Evolutionary conservation across 208 protist species (phyloP).

Genomic region (Trypanosoma theileri): DNA sequence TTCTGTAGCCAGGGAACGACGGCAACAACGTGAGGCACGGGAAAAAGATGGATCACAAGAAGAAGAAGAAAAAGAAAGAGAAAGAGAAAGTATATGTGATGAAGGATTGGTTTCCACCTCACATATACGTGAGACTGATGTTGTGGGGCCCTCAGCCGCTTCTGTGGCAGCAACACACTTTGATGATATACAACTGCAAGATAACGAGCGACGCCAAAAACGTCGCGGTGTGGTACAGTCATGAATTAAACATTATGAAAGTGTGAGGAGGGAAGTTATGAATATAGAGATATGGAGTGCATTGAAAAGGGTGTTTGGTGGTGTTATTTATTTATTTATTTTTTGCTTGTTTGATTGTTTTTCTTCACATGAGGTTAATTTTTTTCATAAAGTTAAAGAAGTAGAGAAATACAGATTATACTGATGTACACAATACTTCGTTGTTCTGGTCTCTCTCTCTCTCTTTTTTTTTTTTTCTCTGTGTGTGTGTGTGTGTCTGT

Average conservation of each 20-base stretch:
- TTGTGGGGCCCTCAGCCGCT: conserved; percentile 25
- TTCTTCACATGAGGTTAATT: too few relatives aligned
- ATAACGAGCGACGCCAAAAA: conserved; percentile 28
- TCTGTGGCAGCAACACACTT: conserved; percentile 25
- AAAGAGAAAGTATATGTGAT: background rate
- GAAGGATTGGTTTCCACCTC: background rate
- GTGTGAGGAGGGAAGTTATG: background rate
- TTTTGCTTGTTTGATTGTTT: too few relatives aligned
- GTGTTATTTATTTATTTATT: too few relatives aligned
- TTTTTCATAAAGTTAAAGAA: too few relatives aligned
- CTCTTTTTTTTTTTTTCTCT: background rate
- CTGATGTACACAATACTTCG: too few relatives aligned
- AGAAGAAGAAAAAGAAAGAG: background rate
- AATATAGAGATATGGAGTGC: too few relatives aligned
- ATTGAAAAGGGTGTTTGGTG: too few relatives aligned
- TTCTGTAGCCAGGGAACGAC: conserved; percentile 43
- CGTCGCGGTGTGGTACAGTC: conserved; percentile 2
- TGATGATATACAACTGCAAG: conserved; percentile 27
- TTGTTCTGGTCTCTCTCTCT: too few relatives aligned
- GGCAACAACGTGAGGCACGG: conserved; percentile 12
- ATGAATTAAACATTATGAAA: background rate
- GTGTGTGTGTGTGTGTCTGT: background rate
- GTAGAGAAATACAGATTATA: too few relatives aligned
- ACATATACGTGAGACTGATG: background rate
- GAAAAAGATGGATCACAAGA: background rate